phyloP scores from a whole-genome alignment of 2,329 filamentous ascomycete species.

The Alternaria incomplexa region DNA sequence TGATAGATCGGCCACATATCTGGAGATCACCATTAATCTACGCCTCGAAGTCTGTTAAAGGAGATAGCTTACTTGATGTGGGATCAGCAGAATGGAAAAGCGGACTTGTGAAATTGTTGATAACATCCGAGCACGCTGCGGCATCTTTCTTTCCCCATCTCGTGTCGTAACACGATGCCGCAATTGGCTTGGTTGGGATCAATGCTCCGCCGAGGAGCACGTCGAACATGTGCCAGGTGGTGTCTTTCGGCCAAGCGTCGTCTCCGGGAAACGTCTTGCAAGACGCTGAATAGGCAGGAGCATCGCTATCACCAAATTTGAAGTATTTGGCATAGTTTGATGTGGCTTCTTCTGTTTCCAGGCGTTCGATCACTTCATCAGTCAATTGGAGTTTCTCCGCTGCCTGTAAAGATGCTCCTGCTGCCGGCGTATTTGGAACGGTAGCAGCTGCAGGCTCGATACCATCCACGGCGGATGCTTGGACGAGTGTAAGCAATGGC shows the following conservation, averaged over 20 bases:
- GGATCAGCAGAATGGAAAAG: slow-evolving; percentile 37
- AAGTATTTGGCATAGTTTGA: slow-evolving; percentile 4
- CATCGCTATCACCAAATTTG: not conserved
- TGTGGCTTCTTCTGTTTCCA: not conserved
- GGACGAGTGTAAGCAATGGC: not conserved
- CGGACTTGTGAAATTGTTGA: slow-evolving; percentile 14
- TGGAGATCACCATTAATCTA: not conserved
- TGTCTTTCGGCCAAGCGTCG: slow-evolving; percentile 13
- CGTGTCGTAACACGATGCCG: slow-evolving; percentile 24
- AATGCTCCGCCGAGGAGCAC: slow-evolving; percentile 16
- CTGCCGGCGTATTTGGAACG: not conserved
- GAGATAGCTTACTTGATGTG: slow-evolving; percentile 3
- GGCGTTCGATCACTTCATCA: not conserved
- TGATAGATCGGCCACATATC: slow-evolving; percentile 35
- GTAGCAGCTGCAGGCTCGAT: slow-evolving; percentile 3
- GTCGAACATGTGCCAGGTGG: slow-evolving; percentile 22
- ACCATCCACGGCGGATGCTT: not conserved
- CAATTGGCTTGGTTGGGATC: slow-evolving; percentile 23
- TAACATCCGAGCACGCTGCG: slow-evolving; percentile 12
- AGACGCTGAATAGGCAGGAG: not conserved
- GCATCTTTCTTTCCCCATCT: slow-evolving; percentile 13
- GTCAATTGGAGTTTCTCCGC: slow-evolving; percentile 8
- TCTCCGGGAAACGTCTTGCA: slow-evolving; percentile 29
- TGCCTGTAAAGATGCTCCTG: slow-evolving; percentile 5
- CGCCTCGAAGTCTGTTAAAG: not conserved